A percentile compares a stretch with the other conserved stretches of the same genome.
Conservation (phyloP, 768 basidiomycete species). For the Lactarius akahatsu region DNA sequence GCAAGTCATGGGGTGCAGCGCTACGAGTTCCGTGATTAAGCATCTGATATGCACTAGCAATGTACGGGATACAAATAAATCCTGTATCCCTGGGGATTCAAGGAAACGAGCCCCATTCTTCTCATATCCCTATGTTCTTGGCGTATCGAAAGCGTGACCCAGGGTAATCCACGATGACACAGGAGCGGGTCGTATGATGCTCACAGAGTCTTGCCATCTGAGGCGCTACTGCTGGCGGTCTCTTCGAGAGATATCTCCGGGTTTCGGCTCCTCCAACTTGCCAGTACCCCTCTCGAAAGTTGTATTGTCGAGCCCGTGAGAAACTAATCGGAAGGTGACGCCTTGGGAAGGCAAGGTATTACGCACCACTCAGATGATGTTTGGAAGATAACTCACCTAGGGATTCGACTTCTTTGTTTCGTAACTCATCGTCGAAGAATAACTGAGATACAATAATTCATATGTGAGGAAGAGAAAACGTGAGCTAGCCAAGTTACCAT, state of each 20-base stretch:
- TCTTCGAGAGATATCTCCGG: slow-evolving; percentile 26
- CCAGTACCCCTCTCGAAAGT: slow-evolving; percentile 70
- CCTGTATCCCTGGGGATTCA: too few species aligned
- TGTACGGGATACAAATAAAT: too few species aligned
- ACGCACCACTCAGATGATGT: background rate
- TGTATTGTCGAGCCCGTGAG: slow-evolving; percentile 56
- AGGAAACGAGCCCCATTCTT: background rate
- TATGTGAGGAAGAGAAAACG: background rate
- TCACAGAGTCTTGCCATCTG: background rate
- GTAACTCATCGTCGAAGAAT: slow-evolving; percentile 21
- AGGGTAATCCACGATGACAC: background rate
- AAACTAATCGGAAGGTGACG: slow-evolving; percentile 78
- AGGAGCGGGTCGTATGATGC: background rate
- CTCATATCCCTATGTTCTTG: background rate
- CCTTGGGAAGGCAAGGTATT: slow-evolving; percentile 42
- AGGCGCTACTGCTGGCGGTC: background rate
- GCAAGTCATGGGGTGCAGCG: background rate
- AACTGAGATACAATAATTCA: background rate
- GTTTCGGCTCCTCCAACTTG: slow-evolving; percentile 61
- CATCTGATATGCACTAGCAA: too few species aligned
- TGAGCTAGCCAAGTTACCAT: slow-evolving; percentile 51
- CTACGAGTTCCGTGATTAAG: too few species aligned
- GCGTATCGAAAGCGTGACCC: background rate
- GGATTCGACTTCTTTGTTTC: slow-evolving; percentile 22
- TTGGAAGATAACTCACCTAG: slow-evolving; percentile 42